Percentiles rank a stretch among this genome's conserved stretches.
These are phyloP conservation scores for Monosporascus cannonballus DNA, from an alignment of 2,329 filamentous ascomycete species.

Conservation along the genomic window DNA sequence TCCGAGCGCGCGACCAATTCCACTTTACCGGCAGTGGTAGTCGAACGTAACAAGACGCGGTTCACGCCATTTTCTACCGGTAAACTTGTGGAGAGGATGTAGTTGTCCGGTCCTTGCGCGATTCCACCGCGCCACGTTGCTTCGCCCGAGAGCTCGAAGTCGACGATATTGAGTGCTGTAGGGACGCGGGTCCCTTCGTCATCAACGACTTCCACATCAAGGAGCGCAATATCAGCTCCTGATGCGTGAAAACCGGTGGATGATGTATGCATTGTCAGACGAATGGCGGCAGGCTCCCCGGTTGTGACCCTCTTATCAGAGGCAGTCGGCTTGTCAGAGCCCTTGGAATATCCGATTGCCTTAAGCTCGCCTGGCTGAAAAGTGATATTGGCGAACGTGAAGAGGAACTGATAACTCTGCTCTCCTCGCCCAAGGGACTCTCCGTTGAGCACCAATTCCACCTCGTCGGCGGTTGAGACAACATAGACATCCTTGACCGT, in stretches of 20 bases:
- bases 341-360: neutral
- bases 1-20: too few species aligned
- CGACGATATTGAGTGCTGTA: neutral
- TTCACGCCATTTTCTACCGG: neutral
- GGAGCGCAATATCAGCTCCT: neutral
- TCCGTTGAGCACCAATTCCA: neutral
- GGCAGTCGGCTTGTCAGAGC: neutral
- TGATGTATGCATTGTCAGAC: neutral
- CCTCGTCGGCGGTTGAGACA: neutral
- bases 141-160: neutral
- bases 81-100: neutral
- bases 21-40: too few species aligned
- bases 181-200: neutral
- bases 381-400: neutral
- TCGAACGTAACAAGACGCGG: too few species aligned
- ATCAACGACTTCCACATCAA: neutral
- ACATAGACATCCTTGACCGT: slow-evolving; percentile 2
- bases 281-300: neutral
- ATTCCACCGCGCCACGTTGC: neutral
- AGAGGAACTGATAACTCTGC: neutral
- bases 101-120: neutral
- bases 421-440: neutral
- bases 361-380: neutral
- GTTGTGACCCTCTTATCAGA: neutral
- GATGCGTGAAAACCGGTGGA: neutral